Conservation (phyloP, 1,284 basidiomycete species). For the Cystobasidium pallidum region DNA sequence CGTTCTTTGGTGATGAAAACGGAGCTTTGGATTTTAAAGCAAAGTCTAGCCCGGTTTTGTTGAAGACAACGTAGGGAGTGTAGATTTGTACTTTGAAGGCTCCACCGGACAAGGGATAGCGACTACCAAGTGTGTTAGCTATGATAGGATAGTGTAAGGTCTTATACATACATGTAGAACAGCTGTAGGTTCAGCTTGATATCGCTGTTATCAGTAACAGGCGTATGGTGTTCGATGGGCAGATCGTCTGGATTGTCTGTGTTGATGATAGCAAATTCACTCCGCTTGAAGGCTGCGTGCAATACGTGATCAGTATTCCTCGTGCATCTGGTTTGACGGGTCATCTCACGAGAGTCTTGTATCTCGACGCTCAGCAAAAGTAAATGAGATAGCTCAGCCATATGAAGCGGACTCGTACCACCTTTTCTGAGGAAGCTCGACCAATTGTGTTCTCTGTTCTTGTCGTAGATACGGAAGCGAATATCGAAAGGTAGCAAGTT, state of each 20-base stretch:
- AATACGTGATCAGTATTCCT: conserved; percentile 8
- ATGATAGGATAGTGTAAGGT: background rate
- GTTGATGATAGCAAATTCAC: conserved; percentile 97
- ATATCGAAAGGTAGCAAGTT: conserved; percentile 95
- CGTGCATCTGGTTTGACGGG: background rate
- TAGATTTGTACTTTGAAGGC: conserved; percentile 98
- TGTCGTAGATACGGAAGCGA: conserved; percentile 93
- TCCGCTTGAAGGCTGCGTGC: conserved; percentile 80
- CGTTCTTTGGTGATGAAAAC: conserved; percentile 71
- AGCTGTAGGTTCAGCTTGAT: conserved; percentile 80
- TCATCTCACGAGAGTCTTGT: conserved; percentile 76
- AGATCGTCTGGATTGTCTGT: conserved; percentile 88
- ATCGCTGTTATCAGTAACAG: conserved; percentile 73
- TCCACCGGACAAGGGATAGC: conserved; percentile 90
- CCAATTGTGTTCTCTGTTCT: conserved; percentile 79
- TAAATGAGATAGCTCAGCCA: conserved; percentile 90
- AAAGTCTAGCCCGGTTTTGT: conserved; percentile 90
- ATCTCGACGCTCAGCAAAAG: conserved; percentile 88
- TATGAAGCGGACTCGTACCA: conserved; percentile 94
- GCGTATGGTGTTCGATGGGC: conserved; percentile 73
- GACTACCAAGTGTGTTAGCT: conserved; percentile 51
- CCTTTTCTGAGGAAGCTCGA: conserved; percentile 90
- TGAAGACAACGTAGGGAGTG: conserved; percentile 87
- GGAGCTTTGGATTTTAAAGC: conserved; percentile 74
- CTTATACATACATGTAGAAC: conserved; percentile 77